Conservation (phyloP, 2,329 filamentous ascomycete genomes). For the Colletotrichum noveboracense region DNA sequence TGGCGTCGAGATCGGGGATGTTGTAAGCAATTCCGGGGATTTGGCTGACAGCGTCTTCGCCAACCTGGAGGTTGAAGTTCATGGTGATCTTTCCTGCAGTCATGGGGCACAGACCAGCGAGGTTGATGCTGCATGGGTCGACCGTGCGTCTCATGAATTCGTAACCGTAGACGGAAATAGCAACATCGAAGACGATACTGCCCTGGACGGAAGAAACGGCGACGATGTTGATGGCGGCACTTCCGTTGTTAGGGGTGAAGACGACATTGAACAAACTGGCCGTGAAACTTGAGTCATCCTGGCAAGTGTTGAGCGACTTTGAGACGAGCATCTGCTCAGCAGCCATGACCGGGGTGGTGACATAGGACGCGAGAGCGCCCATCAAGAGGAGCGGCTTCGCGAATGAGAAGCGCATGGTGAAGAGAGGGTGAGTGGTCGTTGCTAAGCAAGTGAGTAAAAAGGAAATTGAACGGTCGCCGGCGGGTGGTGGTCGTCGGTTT, state of each 20-base stretch:
- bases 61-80: conserved; percentile 71
- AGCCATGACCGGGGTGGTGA: conserved; percentile 48
- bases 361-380: conserved; percentile 47
- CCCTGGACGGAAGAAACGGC: conserved; percentile 84
- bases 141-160: conserved; percentile 69
- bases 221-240: conserved; percentile 75
- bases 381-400: conserved; percentile 50
- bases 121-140: conserved; percentile 75
- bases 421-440: conserved; percentile 11
- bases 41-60: conserved; percentile 58
- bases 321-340: conserved; percentile 77
- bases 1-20: conserved; percentile 90
- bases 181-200: conserved; percentile 78
- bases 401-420: conserved; percentile 53
- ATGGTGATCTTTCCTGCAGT: conserved; percentile 81
- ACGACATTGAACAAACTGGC: conserved; percentile 88
- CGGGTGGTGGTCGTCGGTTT: not conserved
- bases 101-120: conserved; percentile 89
- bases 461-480: not conserved
- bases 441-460: not conserved
- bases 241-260: conserved; percentile 77
- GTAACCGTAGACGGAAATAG: conserved; percentile 84
- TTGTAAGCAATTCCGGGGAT: conserved; percentile 88
- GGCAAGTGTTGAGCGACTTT: conserved; percentile 84
- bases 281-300: conserved; percentile 83